Evolutionary conservation across 805 yeast genomes (phyloP), one percentile per base, ranked within the genome.

Genomic region (Saccharomycopsis amapae): DNA sequence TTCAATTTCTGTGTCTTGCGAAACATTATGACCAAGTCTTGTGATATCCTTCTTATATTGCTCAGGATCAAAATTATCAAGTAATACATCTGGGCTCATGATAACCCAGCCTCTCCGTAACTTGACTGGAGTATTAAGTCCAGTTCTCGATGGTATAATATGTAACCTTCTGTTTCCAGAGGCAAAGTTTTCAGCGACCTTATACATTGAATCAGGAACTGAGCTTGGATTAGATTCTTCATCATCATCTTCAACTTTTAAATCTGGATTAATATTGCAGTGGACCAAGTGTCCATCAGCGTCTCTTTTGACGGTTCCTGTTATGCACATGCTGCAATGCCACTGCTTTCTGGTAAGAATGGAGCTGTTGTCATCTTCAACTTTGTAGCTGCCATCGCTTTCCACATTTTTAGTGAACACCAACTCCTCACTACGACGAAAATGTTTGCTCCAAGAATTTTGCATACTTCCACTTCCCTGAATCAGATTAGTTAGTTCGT

Each of bases 291-390:
- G 88, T 12, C 75, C 75, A 63, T 89, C 97, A 0, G 80, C 78
- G 2, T 94, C 77, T 56, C 97, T 73, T 58, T 96, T 71, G 5
- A 89, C 90, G 0, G 97, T 89, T 2, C 97, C 97, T 2, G 95
- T 89, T 44, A 89, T 84, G 55, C 96, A 90, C 96, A 89, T 88
- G 85, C 96, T 84, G 57, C 97, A 89, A 64, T 90, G 97, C 96
- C 96, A 89, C 63, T 84, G 93, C 62, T 84, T 79, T 48, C 80
- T 77, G 49, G 77, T 79, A 45, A 85, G 70, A 22, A 85, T 59
- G 1, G 69, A 55, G 28, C 68, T 68, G 15, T 72, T 75, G 46
- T 72, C 72, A 2, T 37, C 26, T 13, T 33, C 15, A 12, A 40
- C 19, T 24, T 24, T 13, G 30, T 40, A 31, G 4, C n/a, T 7